Evolutionary conservation across 2,329 filamentous ascomycete genomes (phyloP).

Genomic region (Passalora sequoiae): DNA sequence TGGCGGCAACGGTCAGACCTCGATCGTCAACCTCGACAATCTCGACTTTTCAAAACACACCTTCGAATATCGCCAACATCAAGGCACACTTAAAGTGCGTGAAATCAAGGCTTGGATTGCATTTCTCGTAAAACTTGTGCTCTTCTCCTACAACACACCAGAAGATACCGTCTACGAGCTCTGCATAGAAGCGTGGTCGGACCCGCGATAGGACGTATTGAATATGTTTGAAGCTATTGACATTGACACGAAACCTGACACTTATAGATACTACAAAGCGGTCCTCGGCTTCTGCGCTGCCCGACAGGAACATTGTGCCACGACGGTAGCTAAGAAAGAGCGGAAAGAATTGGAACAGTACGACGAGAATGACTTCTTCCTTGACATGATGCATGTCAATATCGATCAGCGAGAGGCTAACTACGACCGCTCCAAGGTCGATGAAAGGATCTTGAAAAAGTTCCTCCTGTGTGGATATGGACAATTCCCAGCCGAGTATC

Average conservation of each 20-base stretch:
- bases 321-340: too few species aligned
- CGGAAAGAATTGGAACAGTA: too few species aligned
- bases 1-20: neutral
- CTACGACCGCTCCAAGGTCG: too few species aligned
- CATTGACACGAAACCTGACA: neutral
- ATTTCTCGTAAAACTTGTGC: constrained; percentile 14
- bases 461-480: too few species aligned
- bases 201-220: constrained; percentile 4
- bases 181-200: constrained; percentile 7
- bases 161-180: constrained; percentile 1
- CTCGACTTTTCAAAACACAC: constrained; percentile 21
- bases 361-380: too few species aligned
- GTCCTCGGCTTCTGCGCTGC: too few species aligned
- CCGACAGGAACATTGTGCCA: too few species aligned
- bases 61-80: constrained; percentile 32
- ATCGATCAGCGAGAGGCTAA: too few species aligned
- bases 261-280: constrained; percentile 12
- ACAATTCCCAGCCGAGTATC: too few species aligned
- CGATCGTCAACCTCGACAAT: constrained; percentile 16
- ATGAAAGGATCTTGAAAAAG: too few species aligned
- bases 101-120: constrained; percentile 29
- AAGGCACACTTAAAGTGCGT: constrained; percentile 21
- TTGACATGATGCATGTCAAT: too few species aligned
- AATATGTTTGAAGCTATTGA: constrained; percentile 11
- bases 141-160: constrained; percentile 9